Percentiles rank a stretch among this genome's conserved stretches.
Conservation (phyloP, 495 filamentous ascomycete species). For the Penicillium argentinense region DNA sequence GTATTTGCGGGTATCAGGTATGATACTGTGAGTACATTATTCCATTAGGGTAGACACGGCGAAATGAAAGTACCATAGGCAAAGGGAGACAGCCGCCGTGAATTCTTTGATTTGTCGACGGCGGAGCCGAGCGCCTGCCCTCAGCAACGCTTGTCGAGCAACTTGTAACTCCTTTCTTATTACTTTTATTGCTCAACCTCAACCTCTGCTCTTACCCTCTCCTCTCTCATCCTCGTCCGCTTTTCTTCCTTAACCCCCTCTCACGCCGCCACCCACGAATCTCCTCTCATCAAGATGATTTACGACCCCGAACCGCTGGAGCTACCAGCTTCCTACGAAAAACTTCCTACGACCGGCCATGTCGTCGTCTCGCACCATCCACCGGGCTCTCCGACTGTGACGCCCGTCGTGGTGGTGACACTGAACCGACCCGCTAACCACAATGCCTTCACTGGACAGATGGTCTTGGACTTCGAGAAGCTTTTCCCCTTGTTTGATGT, state of each 20-base stretch:
- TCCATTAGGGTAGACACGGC: too few relatives aligned
- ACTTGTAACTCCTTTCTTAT: too few relatives aligned
- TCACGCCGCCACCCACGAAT: background rate
- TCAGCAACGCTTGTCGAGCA: too few relatives aligned
- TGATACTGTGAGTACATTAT: too few relatives aligned
- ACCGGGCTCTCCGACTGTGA: slow-evolving; percentile 43
- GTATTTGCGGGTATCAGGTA: too few relatives aligned
- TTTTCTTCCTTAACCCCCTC: background rate
- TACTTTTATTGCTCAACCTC: too few relatives aligned
- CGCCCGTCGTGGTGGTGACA: slow-evolving; percentile 55
- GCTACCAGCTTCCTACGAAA: slow-evolving; percentile 40
- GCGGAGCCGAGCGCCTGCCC: too few relatives aligned
- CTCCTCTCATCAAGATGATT: slow-evolving; percentile 2
- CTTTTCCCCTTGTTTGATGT: slow-evolving; percentile 55
- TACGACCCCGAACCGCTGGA: slow-evolving; percentile 19
- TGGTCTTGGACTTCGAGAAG: slow-evolving; percentile 54
- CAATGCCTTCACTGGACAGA: slow-evolving; percentile 62
- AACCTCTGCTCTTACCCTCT: too few relatives aligned
- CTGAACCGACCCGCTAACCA: slow-evolving; percentile 58
- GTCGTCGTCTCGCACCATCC: slow-evolving; percentile 58
- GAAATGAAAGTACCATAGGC: too few relatives aligned
- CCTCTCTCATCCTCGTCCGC: background rate
- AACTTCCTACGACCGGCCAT: slow-evolving; percentile 44
- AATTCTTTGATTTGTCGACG: too few relatives aligned
- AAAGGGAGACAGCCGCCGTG: too few relatives aligned